Evolutionary conservation across 2,329 filamentous ascomycete genomes (phyloP), one percentile per base, ranked within the genome.

Genomic region (Alternaria consortialis): DNA sequence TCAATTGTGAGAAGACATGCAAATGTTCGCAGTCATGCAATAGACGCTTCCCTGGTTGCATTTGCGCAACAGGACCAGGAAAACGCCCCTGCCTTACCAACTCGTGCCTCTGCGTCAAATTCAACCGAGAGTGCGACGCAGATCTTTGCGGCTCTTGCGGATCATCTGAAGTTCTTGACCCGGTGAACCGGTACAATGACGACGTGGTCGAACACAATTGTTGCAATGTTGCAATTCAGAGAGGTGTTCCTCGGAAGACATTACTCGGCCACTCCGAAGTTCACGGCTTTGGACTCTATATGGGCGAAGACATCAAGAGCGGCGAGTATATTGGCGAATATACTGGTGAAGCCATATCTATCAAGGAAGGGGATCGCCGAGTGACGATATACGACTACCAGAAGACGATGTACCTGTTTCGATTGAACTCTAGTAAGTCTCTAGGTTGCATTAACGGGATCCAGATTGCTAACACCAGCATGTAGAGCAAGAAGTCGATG

Each of bases 251-350:
- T 25, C 92, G 90, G 71, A 84, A 85, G 4, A 86, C 92, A 0
- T 78, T 92, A 3, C 81, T 93, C 5, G 92, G 91, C 2, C 84
- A 88, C 55, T 93, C 90, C 47, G 87, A 88, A 62, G 85, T 94
- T 3, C 87, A 90, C 56, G 92, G 92, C 0, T 92, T 93, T 64
- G 92, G 92, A 0, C 82, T 95, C 0, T 94, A 91, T 72, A 85
- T 89, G 1, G 89, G 88, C 4, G 88, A 92, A 71, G 82, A 87
- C 56, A 88, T 93, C 62, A 81, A 81, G 4, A 84, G 86, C 61
- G 87, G 89, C 53, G 89, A 91, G n/a, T 94, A 91, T 67, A 83
- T 95, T 17, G 90, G 91, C 32, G 92, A 95, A 75, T 95, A 95
- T 74, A 88, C 88, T 2, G 92, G 92, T 47, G 92, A 95, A 75